A percentile compares a stretch with the other conserved stretches of the same genome.
Evolutionary conservation across 176 grass and related monocot species (phyloP).

Genomic region (Eremochloa ophiuroides): DNA sequence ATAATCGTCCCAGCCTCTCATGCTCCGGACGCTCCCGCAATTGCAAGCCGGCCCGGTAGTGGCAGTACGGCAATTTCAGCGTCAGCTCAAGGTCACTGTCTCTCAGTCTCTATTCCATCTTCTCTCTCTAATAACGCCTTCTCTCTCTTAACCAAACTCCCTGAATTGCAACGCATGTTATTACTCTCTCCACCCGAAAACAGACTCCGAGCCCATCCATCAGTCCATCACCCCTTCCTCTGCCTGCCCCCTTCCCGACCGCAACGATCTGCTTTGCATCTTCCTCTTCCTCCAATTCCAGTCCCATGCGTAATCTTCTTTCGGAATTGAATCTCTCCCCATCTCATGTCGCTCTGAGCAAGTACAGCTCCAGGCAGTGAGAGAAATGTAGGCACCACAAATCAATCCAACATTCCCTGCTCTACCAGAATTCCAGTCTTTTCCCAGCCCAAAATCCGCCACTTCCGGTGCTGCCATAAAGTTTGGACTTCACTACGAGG

Average conservation of each 20-base stretch:
- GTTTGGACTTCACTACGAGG: background rate
- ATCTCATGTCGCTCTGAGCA: background rate
- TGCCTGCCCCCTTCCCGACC: background rate
- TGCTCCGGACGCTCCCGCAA: background rate
- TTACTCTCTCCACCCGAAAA: background rate
- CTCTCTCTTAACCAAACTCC: background rate
- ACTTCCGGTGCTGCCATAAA: background rate
- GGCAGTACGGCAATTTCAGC: conserved; percentile 24
- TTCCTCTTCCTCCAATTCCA: background rate
- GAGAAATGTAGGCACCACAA: conserved; percentile 36
- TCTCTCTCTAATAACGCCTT: background rate
- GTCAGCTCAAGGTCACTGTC: background rate
- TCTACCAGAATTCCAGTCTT: background rate
- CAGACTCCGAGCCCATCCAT: background rate
- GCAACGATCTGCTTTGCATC: background rate
- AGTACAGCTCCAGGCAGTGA: background rate
- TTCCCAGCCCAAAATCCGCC: background rate
- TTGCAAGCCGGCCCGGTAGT: background rate
- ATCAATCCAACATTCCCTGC: background rate
- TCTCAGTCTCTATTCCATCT: background rate
- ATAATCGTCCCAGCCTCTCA: background rate
- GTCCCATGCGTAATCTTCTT: background rate
- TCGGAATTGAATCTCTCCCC: background rate
- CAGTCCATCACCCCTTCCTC: background rate
- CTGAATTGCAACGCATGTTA: background rate